Percentiles rank a stretch among this genome's conserved stretches.
These are phyloP conservation scores for Solanum habrochaites DNA, from an alignment of 257 asterid genomes.

Conservation along the genomic window DNA sequence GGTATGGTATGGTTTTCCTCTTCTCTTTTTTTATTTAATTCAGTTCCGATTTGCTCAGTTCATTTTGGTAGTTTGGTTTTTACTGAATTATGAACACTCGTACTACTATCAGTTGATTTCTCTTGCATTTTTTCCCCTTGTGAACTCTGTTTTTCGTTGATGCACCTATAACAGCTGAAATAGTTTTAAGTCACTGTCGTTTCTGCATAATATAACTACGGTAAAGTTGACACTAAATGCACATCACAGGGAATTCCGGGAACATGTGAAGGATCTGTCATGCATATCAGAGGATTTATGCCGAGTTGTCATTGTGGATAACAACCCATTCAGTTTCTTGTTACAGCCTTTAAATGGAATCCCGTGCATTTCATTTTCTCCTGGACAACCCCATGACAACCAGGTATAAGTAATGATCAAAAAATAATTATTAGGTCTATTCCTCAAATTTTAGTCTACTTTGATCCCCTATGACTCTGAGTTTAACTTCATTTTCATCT, in stretches of 20 bases:
- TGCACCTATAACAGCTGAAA: background rate
- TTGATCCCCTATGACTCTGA: background rate
- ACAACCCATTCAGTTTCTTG: constrained; percentile 91
- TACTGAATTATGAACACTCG: background rate
- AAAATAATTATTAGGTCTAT: background rate
- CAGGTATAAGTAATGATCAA: constrained; percentile 35
- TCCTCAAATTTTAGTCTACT: background rate
- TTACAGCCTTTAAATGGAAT: constrained; percentile 90
- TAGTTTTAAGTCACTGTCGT: background rate
- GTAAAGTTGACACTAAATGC: background rate
- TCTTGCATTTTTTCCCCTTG: background rate
- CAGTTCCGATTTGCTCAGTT: background rate
- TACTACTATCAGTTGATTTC: background rate
- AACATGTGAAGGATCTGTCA: constrained; percentile 83
- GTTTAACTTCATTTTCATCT: background rate
- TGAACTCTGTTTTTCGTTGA: background rate
- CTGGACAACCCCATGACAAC: constrained; percentile 62
- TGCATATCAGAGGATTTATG: constrained; percentile 62
- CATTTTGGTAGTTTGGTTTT: background rate
- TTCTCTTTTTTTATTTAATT: background rate
- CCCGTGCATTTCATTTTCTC: constrained; percentile 65
- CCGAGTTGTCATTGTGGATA: constrained; percentile 83
- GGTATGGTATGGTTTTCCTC: background rate
- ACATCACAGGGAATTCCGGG: constrained; percentile 68
- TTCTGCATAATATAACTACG: background rate